These are phyloP conservation scores for Breynia disticha DNA, from an alignment of 441 rosid genomes.

Conservation along the genomic window DNA sequence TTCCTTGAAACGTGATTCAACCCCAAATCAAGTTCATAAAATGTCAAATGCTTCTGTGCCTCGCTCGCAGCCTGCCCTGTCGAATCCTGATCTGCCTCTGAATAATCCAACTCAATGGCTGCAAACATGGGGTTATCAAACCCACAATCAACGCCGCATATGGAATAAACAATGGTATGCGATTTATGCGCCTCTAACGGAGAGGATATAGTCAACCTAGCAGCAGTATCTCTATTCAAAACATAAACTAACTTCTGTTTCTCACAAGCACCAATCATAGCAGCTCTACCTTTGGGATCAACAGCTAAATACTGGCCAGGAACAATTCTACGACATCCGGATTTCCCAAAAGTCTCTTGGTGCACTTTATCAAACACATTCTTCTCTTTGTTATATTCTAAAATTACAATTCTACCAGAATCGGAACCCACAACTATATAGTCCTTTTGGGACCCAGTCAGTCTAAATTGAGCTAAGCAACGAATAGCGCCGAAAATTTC, in stretches of 20 bases:
- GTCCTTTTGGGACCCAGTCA: conserved; percentile 88
- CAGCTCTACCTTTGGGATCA: conserved; percentile 94
- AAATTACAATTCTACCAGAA: conserved; percentile 86
- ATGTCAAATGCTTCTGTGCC: conserved; percentile 92
- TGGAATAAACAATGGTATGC: conserved; percentile 66
- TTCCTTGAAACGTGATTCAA: conserved; percentile 93
- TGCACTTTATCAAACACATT: conserved; percentile 81
- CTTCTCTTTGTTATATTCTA: conserved; percentile 79
- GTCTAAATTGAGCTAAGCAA: conserved; percentile 73
- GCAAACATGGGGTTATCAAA: conserved; percentile 93
- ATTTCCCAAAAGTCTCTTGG: conserved; percentile 93
- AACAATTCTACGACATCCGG: conserved; percentile 87
- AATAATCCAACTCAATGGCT: conserved; percentile 89
- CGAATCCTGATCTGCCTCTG: conserved; percentile 87
- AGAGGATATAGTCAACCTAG: conserved; percentile 87
- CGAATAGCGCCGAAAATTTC: conserved; percentile 88
- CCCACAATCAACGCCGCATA: conserved; percentile 92
- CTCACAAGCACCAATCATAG: conserved; percentile 92
- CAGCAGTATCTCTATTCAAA: conserved; percentile 83
- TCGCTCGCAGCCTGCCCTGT: conserved; percentile 79
- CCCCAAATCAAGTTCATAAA: conserved; percentile 90
- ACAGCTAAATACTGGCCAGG: conserved; percentile 90
- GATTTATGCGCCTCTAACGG: conserved; percentile 97
- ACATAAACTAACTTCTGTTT: conserved; percentile 94
- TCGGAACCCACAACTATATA: conserved; percentile 93